Conservation (phyloP, 306 rosid species). For the Cucumis cinereus region DNA sequence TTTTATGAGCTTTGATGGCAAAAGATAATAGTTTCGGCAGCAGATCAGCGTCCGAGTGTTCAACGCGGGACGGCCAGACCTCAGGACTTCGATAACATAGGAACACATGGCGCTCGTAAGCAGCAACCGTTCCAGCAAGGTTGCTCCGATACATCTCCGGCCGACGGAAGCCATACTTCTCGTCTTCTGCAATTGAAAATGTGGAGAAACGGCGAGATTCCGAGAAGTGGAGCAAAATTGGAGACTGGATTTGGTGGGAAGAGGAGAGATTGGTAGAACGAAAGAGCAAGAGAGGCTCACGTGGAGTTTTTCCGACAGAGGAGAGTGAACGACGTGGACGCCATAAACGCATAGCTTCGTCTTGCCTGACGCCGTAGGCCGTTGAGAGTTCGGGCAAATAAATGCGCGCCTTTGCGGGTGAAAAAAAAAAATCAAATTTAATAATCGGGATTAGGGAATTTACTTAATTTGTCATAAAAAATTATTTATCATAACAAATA, state of each 20-base stretch:
- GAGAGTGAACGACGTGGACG: constrained; percentile 7
- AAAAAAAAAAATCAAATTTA: too few relatives aligned
- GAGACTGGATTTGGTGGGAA: neutral
- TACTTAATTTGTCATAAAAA: too few relatives aligned
- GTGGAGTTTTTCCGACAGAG: neutral
- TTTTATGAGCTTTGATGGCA: constrained; percentile 44
- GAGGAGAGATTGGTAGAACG: neutral
- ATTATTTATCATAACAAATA: too few relatives aligned
- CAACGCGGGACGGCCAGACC: constrained; percentile 62
- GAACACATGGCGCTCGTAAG: constrained; percentile 82
- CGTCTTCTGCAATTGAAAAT: constrained; percentile 18
- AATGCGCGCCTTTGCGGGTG: neutral
- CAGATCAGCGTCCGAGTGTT: constrained; percentile 55
- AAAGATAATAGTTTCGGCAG: constrained; percentile 45
- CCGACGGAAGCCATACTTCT: constrained; percentile 58
- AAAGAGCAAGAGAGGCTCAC: neutral
- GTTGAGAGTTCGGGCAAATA: neutral
- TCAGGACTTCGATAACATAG: constrained; percentile 64
- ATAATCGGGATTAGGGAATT: too few relatives aligned
- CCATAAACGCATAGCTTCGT: constrained; percentile 18
- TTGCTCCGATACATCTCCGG: constrained; percentile 64
- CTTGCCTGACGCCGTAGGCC: neutral
- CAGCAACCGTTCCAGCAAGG: constrained; percentile 53
- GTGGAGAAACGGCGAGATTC: constrained; percentile 24
- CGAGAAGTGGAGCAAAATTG: constrained; percentile 6